Evolutionary conservation across 108 stramenopile species (phyloP), one percentile per base, ranked within the genome.

Genomic region (Nannochloropsis granulata): DNA sequence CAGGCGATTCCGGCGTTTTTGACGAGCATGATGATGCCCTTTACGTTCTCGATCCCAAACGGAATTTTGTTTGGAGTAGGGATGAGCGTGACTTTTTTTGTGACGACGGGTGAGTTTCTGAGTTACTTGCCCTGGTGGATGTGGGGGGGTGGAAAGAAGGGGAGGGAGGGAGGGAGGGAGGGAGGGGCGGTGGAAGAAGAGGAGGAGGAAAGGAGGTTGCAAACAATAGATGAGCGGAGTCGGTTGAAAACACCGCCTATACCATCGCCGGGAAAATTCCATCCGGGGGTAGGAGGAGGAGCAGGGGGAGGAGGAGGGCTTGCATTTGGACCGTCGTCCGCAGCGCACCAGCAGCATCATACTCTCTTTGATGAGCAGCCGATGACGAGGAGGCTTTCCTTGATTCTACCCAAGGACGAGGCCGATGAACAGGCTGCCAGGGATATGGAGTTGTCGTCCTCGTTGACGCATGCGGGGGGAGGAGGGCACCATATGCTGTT

Each of bases 11-110:
- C 94, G 23, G 95, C 94, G 21, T 96, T 96, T 86, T 42, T 94
- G 23, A 94, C 93, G 13, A 83, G 94, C 24, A 92, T 93, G n/a
- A 81, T 94, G 44, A 95, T 96, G 94, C 94, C 94, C 13, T 87
- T 93, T 81, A 92, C 93, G 24, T 93, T 90, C 86, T 90, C 90
- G 81, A 93, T 93, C 46, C 88, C 92, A 9, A 90, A 92, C 79
- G 92, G 92, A 24, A 92, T 92, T 82, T 85, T 90, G 19, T 92
- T 87, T 46, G 87, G 88, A 7, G 44, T 88, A 24, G 85, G 79
- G 78, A 43, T 43, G 34, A 26, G 25, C 81, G 16, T 43, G 19
- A 21, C 81, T 0, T 81, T 81, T 42, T 81, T 81, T 26, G 19
- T 81, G 42, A 81, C 81, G 42, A 81, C 34, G 3, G 81, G 81